Evolutionary conservation across 306 rosid species (phyloP).

Genomic region (Cucumis melo): DNA sequence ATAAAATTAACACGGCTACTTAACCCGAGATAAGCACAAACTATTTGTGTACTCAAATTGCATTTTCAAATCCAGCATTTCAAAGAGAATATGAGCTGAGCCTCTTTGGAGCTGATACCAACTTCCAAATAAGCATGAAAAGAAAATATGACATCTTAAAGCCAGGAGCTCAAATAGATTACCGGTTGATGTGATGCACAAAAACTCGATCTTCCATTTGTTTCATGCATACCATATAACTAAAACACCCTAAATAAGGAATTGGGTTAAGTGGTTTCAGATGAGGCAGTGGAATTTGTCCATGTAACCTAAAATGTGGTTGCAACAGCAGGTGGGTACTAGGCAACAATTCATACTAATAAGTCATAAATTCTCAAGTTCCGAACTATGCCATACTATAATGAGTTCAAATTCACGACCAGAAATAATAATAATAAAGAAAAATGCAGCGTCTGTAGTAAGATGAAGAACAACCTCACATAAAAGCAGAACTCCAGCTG

Average conservation of each 20-base stretch:
- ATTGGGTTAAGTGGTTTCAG: background rate
- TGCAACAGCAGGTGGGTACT: background rate
- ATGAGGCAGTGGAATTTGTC: background rate
- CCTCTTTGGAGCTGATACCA: background rate
- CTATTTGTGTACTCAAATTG: background rate
- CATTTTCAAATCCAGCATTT: background rate
- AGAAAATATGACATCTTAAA: background rate
- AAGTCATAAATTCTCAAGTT: background rate
- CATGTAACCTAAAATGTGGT: background rate
- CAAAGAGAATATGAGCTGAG: background rate
- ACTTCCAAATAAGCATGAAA: background rate
- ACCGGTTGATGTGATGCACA: background rate
- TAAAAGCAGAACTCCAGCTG: constrained; percentile 74
- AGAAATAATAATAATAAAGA: background rate
- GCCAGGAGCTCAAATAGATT: background rate
- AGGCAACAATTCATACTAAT: background rate
- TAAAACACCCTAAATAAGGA: background rate
- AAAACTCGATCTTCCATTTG: background rate
- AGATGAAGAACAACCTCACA: constrained; percentile 57
- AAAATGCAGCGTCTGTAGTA: background rate
- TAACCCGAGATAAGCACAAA: background rate
- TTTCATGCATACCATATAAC: background rate
- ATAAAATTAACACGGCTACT: background rate
- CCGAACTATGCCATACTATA: background rate
- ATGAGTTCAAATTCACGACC: background rate